Evolutionary conservation across 495 filamentous ascomycete genomes (phyloP).

Genomic region (Aspergillus egyptiacus): DNA sequence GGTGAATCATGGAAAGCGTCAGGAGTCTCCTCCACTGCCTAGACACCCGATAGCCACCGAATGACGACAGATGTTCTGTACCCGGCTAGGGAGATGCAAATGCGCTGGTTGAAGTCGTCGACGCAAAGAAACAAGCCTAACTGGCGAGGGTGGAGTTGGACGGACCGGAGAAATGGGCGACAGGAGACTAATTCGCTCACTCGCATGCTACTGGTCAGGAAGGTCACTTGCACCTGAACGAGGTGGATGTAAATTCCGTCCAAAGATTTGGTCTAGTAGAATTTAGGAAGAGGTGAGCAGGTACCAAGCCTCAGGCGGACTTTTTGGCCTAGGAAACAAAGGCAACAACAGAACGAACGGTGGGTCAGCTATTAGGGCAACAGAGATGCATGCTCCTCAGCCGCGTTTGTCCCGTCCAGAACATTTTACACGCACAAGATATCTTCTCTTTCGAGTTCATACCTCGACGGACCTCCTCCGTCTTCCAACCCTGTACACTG

Average conservation of each 20-base stretch:
- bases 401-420: not conserved
- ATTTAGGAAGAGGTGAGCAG: not conserved
- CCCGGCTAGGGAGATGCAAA: not conserved
- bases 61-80: not conserved
- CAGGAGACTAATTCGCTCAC: not conserved
- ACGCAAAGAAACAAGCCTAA: conserved; percentile 3
- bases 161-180: not conserved
- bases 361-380: not conserved
- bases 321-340: not conserved
- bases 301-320: not conserved
- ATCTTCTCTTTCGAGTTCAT: too few relatives aligned
- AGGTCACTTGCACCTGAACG: not conserved
- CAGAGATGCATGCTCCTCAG: not conserved
- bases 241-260: not conserved
- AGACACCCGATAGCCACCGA: conserved; percentile 7
- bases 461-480: too few relatives aligned
- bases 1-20: conserved; percentile 11
- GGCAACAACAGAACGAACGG: not conserved
- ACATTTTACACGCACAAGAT: not conserved
- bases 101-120: not conserved
- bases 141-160: not conserved
- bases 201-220: not conserved
- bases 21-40: conserved; percentile 14
- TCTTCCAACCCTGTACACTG: too few relatives aligned
- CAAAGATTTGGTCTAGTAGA: not conserved